Conservation (phyloP, 129 eudicot species). For the Lactuca sativa region DNA sequence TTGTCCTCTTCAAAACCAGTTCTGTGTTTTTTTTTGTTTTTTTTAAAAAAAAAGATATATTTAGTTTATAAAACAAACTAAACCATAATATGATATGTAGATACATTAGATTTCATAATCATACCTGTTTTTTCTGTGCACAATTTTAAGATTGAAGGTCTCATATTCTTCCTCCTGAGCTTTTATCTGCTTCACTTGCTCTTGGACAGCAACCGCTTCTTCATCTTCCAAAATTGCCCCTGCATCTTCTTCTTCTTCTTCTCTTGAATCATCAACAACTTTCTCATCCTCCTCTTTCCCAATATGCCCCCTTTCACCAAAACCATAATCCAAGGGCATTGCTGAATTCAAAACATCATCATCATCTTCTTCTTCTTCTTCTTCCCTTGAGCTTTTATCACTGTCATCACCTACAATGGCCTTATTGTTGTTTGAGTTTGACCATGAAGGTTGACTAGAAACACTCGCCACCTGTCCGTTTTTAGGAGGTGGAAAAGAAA, state of each 20-base stretch:
- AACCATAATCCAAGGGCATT: conserved; percentile 59
- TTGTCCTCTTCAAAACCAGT: conserved; percentile 99
- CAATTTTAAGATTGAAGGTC: conserved; percentile 87
- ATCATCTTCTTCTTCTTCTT: conserved; percentile 25
- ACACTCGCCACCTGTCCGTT: conserved; percentile 44
- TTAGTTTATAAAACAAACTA: conserved; percentile 17
- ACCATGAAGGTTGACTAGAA: conserved; percentile 52
- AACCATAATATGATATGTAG: not conserved
- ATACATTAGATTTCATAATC: too few relatives aligned
- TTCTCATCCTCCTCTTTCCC: conserved; percentile 54
- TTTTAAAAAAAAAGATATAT: conserved; percentile 4
- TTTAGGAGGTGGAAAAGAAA: conserved; percentile 84
- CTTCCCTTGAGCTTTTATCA: conserved; percentile 72
- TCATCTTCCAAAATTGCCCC: conserved; percentile 85
- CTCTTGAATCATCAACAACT: conserved; percentile 7
- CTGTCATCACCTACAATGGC: conserved; percentile 37
- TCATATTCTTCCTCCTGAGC: conserved; percentile 96
- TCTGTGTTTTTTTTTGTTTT: conserved; percentile 24
- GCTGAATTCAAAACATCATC: conserved; percentile 56
- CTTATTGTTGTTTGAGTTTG: conserved; percentile 44
- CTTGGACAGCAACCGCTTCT: conserved; percentile 90
- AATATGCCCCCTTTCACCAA: conserved; percentile 44
- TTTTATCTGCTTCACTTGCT: conserved; percentile 93
- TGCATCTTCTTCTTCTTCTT: conserved; percentile 58
- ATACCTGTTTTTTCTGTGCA: conserved; percentile 95